Conservation (phyloP, 257 asterid genomes). For the Przewalskia tangutica region DNA sequence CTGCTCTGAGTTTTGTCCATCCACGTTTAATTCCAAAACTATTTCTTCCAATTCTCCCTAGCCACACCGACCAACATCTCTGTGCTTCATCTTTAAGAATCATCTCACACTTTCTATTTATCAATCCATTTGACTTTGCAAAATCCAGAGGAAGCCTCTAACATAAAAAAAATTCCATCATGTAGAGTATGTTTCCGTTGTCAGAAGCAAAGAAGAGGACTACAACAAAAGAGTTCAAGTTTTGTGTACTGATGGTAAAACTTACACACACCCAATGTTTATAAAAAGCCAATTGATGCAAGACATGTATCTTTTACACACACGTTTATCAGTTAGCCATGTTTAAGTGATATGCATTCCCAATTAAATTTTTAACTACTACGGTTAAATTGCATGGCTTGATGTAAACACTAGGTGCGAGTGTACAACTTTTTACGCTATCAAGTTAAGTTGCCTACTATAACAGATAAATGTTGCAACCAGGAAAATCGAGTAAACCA, state of each 20-base stretch:
- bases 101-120: background rate
- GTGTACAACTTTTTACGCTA: background rate
- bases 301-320: too few relatives aligned
- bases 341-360: background rate
- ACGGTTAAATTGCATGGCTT: background rate
- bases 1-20: background rate
- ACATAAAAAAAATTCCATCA: background rate
- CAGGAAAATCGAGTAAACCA: background rate
- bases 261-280: background rate
- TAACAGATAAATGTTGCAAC: background rate
- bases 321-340: background rate
- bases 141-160: background rate
- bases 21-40: background rate
- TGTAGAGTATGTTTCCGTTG: background rate
- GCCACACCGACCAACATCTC: background rate
- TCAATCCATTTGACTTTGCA: slow-evolving; percentile 5
- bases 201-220: background rate
- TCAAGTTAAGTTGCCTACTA: background rate
- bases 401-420: background rate
- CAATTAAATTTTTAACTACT: background rate
- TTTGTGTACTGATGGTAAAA: background rate
- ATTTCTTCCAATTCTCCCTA: background rate
- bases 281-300: background rate
- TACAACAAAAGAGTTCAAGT: background rate
- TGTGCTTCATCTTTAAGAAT: background rate